Conservation (phyloP, 208 protist genomes). For the Leishmania turanica region DNA sequence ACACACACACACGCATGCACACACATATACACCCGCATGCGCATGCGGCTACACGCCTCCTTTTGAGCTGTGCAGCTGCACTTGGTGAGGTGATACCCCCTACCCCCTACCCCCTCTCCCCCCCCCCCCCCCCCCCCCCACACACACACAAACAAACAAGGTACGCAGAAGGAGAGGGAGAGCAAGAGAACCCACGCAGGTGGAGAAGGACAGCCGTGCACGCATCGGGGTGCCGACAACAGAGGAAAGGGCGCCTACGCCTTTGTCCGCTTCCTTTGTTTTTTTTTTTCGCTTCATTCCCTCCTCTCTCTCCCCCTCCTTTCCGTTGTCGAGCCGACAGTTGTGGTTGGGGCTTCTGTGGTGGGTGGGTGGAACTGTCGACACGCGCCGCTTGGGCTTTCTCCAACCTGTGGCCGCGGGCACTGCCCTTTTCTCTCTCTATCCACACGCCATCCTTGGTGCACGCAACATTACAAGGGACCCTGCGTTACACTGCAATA, state of each 20-base stretch:
- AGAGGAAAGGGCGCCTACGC: no score
- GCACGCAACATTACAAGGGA: neutral
- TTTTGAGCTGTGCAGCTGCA: neutral
- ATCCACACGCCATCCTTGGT: neutral
- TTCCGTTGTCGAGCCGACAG: neutral
- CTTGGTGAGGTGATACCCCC: neutral
- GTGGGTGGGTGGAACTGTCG: neutral
- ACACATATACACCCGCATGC: neutral
- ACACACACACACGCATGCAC: no score
- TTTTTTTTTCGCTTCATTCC: neutral
- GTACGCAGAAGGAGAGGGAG: neutral
- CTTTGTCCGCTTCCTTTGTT: neutral
- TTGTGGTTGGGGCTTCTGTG: neutral
- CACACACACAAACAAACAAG: neutral
- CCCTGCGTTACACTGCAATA: neutral
- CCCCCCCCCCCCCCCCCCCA: neutral
- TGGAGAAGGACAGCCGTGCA: neutral
- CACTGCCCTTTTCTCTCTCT: no score
- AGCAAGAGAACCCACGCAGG: neutral
- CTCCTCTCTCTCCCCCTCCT: conserved; percentile 18
- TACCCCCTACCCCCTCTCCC: neutral
- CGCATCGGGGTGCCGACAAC: neutral
- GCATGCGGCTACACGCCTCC: neutral
- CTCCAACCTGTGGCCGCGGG: neutral
- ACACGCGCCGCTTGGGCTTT: neutral